Conservation (phyloP, 148 eudicot genomes). For the Heliosperma pusillum region DNA sequence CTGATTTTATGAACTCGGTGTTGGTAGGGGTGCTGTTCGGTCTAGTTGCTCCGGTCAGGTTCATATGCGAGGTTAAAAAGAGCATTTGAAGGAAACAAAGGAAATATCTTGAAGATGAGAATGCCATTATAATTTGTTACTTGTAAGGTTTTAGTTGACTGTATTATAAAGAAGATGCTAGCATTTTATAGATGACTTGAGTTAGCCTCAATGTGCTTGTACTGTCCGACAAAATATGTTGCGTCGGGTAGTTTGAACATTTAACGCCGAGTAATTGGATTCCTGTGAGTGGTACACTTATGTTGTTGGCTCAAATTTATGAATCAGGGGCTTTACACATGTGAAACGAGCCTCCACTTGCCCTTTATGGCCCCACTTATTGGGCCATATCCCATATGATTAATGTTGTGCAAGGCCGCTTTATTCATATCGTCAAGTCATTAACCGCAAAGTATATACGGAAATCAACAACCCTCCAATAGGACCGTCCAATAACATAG, state of each 20-base stretch:
- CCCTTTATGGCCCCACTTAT: neutral
- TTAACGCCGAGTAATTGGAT: slow-evolving; percentile 10
- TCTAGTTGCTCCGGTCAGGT: neutral
- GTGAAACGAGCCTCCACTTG: neutral
- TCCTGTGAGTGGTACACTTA: neutral
- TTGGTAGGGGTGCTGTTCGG: neutral
- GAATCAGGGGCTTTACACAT: neutral
- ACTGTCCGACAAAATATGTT: neutral
- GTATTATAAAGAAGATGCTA: neutral
- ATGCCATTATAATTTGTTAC: neutral
- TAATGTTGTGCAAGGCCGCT: no score
- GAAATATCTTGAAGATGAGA: neutral
- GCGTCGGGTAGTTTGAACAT: slow-evolving; percentile 5
- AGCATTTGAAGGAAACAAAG: neutral
- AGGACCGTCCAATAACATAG: no score
- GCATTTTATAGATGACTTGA: neutral
- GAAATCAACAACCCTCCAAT: no score
- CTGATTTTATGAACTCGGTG: slow-evolving; percentile 35
- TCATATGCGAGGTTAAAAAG: neutral
- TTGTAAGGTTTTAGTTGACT: neutral
- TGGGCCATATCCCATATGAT: neutral
- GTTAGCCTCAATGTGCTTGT: neutral
- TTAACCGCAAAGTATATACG: no score
- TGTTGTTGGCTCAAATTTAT: neutral
- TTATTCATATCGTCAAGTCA: no score